phyloP scores from a whole-genome alignment of 1,139 yeast genomes.

The Protomyces inundatus region DNA sequence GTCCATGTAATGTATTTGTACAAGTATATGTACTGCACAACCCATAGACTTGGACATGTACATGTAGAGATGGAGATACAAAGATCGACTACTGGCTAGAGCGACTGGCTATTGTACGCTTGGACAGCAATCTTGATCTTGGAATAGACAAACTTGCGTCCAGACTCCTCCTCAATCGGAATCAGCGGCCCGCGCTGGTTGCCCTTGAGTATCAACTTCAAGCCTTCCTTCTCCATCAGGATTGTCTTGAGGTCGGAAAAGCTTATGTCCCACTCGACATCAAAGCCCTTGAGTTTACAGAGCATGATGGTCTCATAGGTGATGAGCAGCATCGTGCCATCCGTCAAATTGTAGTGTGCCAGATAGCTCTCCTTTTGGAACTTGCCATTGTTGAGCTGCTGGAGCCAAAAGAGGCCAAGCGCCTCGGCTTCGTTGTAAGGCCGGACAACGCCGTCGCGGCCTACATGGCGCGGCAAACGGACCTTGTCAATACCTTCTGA shows the following conservation, averaged over 20 bases:
- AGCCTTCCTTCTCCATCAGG: slow-evolving; percentile 73
- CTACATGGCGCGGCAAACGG: slow-evolving; percentile 72
- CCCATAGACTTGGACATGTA: too few species aligned
- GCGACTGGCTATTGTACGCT: slow-evolving; percentile 21
- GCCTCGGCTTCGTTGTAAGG: slow-evolving; percentile 81
- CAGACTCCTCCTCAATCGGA: slow-evolving; percentile 66
- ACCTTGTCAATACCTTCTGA: slow-evolving; percentile 72
- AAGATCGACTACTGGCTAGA: too few species aligned
- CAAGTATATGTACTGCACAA: too few species aligned
- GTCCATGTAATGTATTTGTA: too few species aligned
- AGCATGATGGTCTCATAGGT: slow-evolving; percentile 68
- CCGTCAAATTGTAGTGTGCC: slow-evolving; percentile 77
- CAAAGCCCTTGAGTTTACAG: slow-evolving; percentile 58
- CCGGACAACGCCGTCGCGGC: slow-evolving; percentile 62
- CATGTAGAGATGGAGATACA: too few species aligned
- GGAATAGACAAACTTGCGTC: slow-evolving; percentile 62
- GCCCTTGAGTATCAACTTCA: slow-evolving; percentile 58
- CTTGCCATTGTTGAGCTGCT: slow-evolving; percentile 73
- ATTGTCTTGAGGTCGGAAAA: slow-evolving; percentile 62
- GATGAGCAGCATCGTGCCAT: slow-evolving; percentile 66
- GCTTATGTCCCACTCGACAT: slow-evolving; percentile 59
- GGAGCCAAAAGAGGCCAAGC: slow-evolving; percentile 91
- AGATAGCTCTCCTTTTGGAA: slow-evolving; percentile 67
- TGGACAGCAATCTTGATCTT: slow-evolving; percentile 68
- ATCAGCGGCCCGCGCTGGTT: slow-evolving; percentile 66